Evolutionary conservation across 352 stramenopile species (phyloP).

Genomic region (Globisporangium lucens): DNA sequence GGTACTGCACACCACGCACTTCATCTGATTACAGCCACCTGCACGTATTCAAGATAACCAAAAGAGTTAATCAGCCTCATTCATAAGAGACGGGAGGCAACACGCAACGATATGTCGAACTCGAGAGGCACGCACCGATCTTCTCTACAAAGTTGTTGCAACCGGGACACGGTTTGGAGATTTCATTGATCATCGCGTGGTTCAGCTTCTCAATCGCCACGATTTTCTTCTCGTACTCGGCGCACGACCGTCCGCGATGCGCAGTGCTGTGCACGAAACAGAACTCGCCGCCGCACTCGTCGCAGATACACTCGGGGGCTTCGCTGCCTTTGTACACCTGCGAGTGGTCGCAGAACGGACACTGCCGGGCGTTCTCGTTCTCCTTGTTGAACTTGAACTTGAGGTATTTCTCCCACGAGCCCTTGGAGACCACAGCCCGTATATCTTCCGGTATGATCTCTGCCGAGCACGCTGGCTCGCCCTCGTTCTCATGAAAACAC

Average conservation of each 20-base stretch:
- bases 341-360: slow-evolving; percentile 53
- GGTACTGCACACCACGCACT: slow-evolving; percentile 73
- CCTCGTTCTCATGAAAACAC: slow-evolving; percentile 53
- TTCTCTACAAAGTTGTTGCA: slow-evolving; percentile 91
- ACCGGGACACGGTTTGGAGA: slow-evolving; percentile 82
- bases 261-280: slow-evolving; percentile 89
- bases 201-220: slow-evolving; percentile 85
- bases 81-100: too few species aligned
- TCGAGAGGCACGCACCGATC: slow-evolving; percentile 31
- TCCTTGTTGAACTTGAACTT: slow-evolving; percentile 87
- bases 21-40: slow-evolving; percentile 92
- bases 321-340: slow-evolving; percentile 46
- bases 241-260: slow-evolving; percentile 63
- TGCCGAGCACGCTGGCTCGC: slow-evolving; percentile 33
- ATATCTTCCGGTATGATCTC: slow-evolving; percentile 48
- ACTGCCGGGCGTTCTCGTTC: slow-evolving; percentile 54
- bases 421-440: slow-evolving; percentile 35
- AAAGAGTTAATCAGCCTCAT: neutral
- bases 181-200: slow-evolving; percentile 68
- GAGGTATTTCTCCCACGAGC: slow-evolving; percentile 69
- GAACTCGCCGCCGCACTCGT: slow-evolving; percentile 50
- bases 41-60: neutral
- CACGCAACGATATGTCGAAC: neutral
- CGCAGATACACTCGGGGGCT: slow-evolving; percentile 42
- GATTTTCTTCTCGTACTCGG: slow-evolving; percentile 73